Base-by-base conservation (phyloP, 805 yeast genomes). In the Candida pini region DNA sequence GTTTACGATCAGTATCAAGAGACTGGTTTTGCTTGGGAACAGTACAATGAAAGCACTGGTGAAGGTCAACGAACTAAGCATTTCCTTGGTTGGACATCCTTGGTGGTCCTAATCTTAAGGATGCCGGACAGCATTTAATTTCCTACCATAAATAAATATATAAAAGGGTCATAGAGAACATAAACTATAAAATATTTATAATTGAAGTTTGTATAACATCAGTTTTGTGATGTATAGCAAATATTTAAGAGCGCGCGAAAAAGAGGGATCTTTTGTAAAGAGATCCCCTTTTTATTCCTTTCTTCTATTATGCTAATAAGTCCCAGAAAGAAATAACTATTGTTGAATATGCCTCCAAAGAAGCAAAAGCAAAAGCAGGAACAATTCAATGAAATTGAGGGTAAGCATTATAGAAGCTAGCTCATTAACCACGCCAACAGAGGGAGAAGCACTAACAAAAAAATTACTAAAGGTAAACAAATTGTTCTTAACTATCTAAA, bases 21-120 rank as follows among this genome's bases (percentile, higher is more conserved):
- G 20, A 81, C 94, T 0, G 96, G 96, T 0, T 83, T 70, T 51
- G 86, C 85, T 5, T 90, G 88, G 82, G 98, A 92, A 51, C 90
- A 87, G 53, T 92, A 92, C 56, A 79, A 84, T 45, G 90, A 86
- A 42, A 53, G 48, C 10, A 76, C 78, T 7, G 98, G 98, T 1
- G 54, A 61, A 2, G 84, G 87, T 3, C 73, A 73, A 45, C 89
- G 97, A 6, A 89, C 90, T 8, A 80, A 83, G 56, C 90, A 86
- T 54, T 92, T 92, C 62, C 67, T 86, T 27, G 98, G 98, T 2
- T 92, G 98, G 98, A 80, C 97, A 1, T 78, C 95, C 2, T 62
- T 87, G 39, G 82, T 84, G 9, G 75, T 84, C 5, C 66, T 76
- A 42, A 84, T 92, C 52, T 82, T 92, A 90, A 71, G 72, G 36